These are phyloP conservation scores for Komagataella pastoris DNA, from an alignment of 805 yeast species.

Conservation along the genomic window DNA sequence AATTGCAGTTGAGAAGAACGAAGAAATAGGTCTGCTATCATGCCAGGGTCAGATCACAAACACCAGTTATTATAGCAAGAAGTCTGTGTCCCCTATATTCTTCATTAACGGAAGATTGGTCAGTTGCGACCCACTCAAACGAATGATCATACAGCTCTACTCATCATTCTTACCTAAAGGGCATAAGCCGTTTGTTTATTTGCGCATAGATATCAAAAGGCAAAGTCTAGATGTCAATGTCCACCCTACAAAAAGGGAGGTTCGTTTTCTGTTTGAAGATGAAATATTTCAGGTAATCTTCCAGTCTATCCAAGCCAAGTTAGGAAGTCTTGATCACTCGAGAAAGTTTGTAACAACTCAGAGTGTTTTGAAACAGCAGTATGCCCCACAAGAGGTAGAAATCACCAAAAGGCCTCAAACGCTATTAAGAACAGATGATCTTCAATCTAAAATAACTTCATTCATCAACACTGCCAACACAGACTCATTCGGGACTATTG, in stretches of 20 bases:
- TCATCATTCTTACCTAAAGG: slow-evolving; percentile 68
- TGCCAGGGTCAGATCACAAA: slow-evolving; percentile 55
- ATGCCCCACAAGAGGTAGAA: not conserved
- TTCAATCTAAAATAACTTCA: slow-evolving; percentile 40
- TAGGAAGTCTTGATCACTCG: slow-evolving; percentile 49
- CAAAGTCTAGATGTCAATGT: slow-evolving; percentile 79
- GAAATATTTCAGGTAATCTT: slow-evolving; percentile 64
- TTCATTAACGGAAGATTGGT: slow-evolving; percentile 83
- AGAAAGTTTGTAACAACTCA: slow-evolving; percentile 60
- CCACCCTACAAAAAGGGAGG: slow-evolving; percentile 93
- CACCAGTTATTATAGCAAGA: slow-evolving; percentile 59
- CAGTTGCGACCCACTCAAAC: slow-evolving; percentile 62
- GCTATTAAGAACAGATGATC: slow-evolving; percentile 58
- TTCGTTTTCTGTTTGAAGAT: slow-evolving; percentile 71
- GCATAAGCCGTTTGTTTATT: slow-evolving; percentile 59
- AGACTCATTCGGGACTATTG: not conserved
- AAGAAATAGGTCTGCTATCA: slow-evolving; percentile 33
- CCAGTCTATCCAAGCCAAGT: slow-evolving; percentile 28
- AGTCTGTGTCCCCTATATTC: slow-evolving; percentile 52
- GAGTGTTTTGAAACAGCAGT: slow-evolving; percentile 14
- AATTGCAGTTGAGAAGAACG: slow-evolving; percentile 21
- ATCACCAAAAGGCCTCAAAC: slow-evolving; percentile 43
- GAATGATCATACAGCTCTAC: slow-evolving; percentile 54
- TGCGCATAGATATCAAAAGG: slow-evolving; percentile 57
- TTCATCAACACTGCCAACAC: slow-evolving; percentile 10